Percentiles rank a stretch among this genome's conserved stretches.
Conservation (phyloP, 805 yeast genomes). For the Tetrapisispora iriomotensis region DNA sequence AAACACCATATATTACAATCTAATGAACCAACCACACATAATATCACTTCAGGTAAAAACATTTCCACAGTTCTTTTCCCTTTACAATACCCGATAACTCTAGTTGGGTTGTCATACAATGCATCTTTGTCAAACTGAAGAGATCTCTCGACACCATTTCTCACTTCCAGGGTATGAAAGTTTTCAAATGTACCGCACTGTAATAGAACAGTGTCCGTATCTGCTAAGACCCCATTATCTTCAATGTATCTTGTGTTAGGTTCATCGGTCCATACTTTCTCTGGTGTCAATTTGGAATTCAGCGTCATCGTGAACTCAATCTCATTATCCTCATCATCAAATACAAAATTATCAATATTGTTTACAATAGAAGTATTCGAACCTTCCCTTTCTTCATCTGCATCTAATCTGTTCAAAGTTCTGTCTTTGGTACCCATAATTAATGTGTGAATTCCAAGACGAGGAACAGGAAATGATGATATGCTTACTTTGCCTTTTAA, state of each 20-base stretch:
- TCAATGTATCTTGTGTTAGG: slow-evolving; percentile 23
- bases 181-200: slow-evolving; percentile 27
- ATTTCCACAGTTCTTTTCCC: slow-evolving; percentile 33
- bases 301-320: slow-evolving; percentile 25
- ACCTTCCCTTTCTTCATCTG: slow-evolving; percentile 8
- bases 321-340: slow-evolving; percentile 33
- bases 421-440: slow-evolving; percentile 47
- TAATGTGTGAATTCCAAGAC: slow-evolving; percentile 53
- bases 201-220: slow-evolving; percentile 23
- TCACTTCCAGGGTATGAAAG: slow-evolving; percentile 23
- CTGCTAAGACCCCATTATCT: slow-evolving; percentile 21
- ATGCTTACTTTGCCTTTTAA: slow-evolving; percentile 30
- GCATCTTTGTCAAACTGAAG: slow-evolving; percentile 30
- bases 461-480: slow-evolving; percentile 44
- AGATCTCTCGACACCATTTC: slow-evolving; percentile 29
- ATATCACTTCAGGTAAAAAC: slow-evolving; percentile 33
- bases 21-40: slow-evolving; percentile 36
- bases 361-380: slow-evolving; percentile 7
- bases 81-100: slow-evolving; percentile 29
- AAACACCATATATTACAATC: slow-evolving; percentile 39
- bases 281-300: slow-evolving; percentile 20
- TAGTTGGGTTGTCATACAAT: slow-evolving; percentile 31
- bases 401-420: slow-evolving; percentile 21
- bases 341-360: slow-evolving; percentile 34
- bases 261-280: slow-evolving; percentile 24